A percentile compares a stretch with the other conserved stretches of the same genome.
Evolutionary conservation across 2,329 filamentous ascomycete genomes (phyloP).

Genomic region (Stemphylium beticola): DNA sequence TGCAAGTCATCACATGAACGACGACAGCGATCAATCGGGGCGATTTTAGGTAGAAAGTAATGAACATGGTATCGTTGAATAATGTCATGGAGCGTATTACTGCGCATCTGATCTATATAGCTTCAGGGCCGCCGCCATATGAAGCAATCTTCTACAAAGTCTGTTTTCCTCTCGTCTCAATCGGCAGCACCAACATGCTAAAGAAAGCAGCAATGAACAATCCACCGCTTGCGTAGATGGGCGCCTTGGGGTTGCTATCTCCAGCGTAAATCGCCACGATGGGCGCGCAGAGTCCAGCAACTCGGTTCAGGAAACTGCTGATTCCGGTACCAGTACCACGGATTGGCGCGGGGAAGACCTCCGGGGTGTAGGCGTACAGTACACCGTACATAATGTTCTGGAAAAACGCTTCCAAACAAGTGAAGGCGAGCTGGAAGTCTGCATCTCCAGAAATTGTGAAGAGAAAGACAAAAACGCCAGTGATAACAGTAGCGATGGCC

Average conservation of each 20-base stretch:
- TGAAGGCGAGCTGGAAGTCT: conserved; percentile 67
- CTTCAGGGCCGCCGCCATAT: not conserved
- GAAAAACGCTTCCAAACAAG: conserved; percentile 71
- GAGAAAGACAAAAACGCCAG: conserved; percentile 71
- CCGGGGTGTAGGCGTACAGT: conserved; percentile 77
- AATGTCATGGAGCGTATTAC: not conserved
- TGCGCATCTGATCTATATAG: not conserved
- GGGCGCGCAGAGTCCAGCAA: conserved; percentile 71
- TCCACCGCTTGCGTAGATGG: conserved; percentile 53
- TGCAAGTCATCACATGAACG: too few species aligned
- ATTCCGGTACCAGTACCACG: conserved; percentile 76
- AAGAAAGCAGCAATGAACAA: conserved; percentile 53
- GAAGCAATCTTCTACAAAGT: conserved; percentile 38
- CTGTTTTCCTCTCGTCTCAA: conserved; percentile 53
- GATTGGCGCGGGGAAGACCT: conserved; percentile 75
- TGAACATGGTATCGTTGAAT: not conserved
- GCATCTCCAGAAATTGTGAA: conserved; percentile 66
- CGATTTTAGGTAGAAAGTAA: not conserved
- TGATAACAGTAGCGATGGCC: conserved; percentile 69
- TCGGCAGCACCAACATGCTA: conserved; percentile 51
- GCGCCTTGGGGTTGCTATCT: conserved; percentile 47
- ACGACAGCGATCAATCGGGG: too few species aligned
- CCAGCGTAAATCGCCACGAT: conserved; percentile 63
- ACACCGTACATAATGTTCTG: conserved; percentile 69
- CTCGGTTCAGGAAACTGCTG: conserved; percentile 72